Percentiles rank a stretch among this genome's conserved stretches.
phyloP scores from a whole-genome alignment of 139 green algal genomes.

The Closterium sp. region DNA sequence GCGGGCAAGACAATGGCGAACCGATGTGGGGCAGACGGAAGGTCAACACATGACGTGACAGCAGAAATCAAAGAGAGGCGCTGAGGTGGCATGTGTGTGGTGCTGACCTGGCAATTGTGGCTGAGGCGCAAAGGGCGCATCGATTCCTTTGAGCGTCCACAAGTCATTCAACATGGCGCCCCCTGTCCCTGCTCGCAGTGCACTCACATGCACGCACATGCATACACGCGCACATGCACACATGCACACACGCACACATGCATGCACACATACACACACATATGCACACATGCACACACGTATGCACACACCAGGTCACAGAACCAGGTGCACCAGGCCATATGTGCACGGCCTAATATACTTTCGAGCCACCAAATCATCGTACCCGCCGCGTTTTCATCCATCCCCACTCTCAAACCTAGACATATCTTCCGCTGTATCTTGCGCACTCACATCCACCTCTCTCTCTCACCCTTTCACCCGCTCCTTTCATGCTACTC shows the following conservation, averaged over 20 bases:
- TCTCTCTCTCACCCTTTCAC: no score
- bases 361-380: no score
- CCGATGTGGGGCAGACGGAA: not conserved
- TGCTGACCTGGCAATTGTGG: not conserved
- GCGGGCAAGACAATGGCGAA: not conserved
- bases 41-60: not conserved
- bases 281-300: not conserved
- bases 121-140: not conserved
- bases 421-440: no score
- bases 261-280: not conserved
- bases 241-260: not conserved
- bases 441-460: no score
- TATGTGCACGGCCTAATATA: no score
- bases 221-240: not conserved
- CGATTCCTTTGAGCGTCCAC: conserved; percentile 40
- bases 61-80: not conserved
- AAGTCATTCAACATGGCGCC: conserved; percentile 37
- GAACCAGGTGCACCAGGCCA: no score
- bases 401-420: not conserved
- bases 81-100: not conserved
- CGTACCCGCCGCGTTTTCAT: no score
- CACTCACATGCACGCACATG: conserved; percentile 12
- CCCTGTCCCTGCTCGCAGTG: conserved; percentile 30
- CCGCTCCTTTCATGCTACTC: no score
- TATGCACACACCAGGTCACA: not conserved